Evolutionary conservation across 1,284 basidiomycete genomes (phyloP), one percentile per base, ranked within the genome.

Genomic region (Mixia osmundae): DNA sequence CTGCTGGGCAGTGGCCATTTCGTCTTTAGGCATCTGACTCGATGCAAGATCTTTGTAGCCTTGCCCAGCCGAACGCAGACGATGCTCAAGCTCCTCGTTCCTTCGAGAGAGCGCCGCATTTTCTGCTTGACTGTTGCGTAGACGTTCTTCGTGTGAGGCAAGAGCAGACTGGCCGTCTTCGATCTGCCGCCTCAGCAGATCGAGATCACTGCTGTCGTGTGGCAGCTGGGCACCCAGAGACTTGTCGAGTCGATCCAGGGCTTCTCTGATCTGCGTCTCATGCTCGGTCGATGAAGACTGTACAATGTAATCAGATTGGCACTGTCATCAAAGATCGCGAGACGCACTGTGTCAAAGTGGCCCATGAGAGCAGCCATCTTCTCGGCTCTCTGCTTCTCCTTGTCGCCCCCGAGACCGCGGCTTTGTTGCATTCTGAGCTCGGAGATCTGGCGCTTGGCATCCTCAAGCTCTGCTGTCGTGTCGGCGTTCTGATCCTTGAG

Each of bases 291-390:
- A 75, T 2, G 74, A 70, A 21, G 76, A 77, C 62, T 82, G 73
- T 69, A 10, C 19, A 11, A 25, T 23, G 1, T 9, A 2, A 14
- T 21, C 4, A 29, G 20, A 18, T 20, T 11, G 14, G 12, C 32
- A n/a, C 12, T 23, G 26, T 5, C 24, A 21, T 9, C n/a, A n/a
- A n/a, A n/a, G n/a, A n/a, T n/a, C n/a, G n/a, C 4, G n/a, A 11
- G 14, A 22, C 25, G 9, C 5, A 85, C 83, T 48, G 76, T 70
- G 61, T 87, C 87, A 51, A 97, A 91, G 58, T 91, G 89, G 43
- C 87, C 82, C 87, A 99, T 94, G 83, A 99, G 91, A 47, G 89
- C 66, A n/a, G 80, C 85, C 76, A 99, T 83, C 67, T 91, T 91
- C 62, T 95, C 89, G 51, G 91, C 85, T 60, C 95, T 97, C 57